Base-by-base conservation (phyloP, 371 early-diverging fungal genomes). In the Circinella minor region DNA sequence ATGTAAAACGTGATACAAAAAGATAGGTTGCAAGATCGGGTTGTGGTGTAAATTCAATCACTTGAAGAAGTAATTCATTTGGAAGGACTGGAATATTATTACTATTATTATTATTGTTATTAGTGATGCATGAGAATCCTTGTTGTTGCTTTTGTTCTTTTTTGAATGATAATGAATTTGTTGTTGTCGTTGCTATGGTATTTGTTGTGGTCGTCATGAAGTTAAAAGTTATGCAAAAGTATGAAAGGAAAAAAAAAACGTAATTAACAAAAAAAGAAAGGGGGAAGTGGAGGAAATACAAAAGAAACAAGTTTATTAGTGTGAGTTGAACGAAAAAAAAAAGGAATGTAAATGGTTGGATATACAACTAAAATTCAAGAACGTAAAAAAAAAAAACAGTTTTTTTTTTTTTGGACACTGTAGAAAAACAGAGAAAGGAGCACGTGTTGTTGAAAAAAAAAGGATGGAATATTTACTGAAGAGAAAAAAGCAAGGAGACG, bases 11-110 rank as follows among this genome's bases (percentile, higher is more conserved):
- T 48, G 70, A 69, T 36, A 78, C 79, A 48, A 74, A 71, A 9
- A 78, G 67, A 65, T 73, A 76, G n/a, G 64, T 49, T 1, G 55
- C 47, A 6, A 68, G 66, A 61, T 69, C 49, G 15, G 59, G 20
- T n/a, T 17, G 66, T 34, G 43, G 43, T n/a, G 63, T 54, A 47
- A 66, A 68, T 18, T 11, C 27, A 37, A 74, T 70, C 49, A 76
- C 65, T 43, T 77, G 72, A 46, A 77, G 60, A 13, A 77, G 67
- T 34, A 77, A 71, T 61, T 77, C 77, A 71, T 73, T 77, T 13
- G 77, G 77, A 11, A 74, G 47, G 55, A 70, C 65, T 17, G 70
- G 70, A 48, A 68, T 39, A 36, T 60, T 36, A 18, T 65, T n/a
- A 34, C 14, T 57, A 27, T 18, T 27, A 34, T 27, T 57, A 27